These are phyloP conservation scores for Russula abietina DNA, from an alignment of 768 basidiomycete genomes.

Conservation along the genomic window DNA sequence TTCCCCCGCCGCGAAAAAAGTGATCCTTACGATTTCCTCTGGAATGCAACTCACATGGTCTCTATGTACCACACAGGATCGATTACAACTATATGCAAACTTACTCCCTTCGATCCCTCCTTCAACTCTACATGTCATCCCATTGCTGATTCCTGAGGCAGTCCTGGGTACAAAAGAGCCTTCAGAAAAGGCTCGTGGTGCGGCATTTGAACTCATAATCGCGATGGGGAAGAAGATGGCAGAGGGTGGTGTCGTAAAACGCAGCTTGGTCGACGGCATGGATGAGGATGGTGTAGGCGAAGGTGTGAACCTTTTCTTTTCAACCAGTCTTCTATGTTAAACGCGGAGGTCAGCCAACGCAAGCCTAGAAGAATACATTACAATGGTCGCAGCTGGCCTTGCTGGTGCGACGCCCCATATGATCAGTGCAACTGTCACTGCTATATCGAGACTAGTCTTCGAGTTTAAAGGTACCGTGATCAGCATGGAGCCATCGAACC, in stretches of 20 bases:
- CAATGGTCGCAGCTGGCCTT: constrained; percentile 92
- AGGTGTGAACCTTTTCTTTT: constrained; percentile 25
- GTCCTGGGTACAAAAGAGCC: constrained; percentile 96
- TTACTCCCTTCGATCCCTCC: constrained; percentile 66
- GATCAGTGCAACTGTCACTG: constrained; percentile 96
- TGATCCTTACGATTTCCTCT: constrained; percentile 28
- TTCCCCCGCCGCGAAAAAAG: constrained; percentile 82
- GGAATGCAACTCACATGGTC: not conserved
- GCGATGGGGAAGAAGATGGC: constrained; percentile 92
- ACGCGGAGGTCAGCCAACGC: constrained; percentile 46
- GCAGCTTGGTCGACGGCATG: constrained; percentile 75
- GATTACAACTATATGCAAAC: constrained; percentile 65
- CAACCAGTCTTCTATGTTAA: constrained; percentile 3
- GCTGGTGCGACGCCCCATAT: constrained; percentile 93
- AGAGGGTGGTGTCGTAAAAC: constrained; percentile 74
- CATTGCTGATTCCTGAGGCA: constrained; percentile 86
- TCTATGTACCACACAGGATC: constrained; percentile 48
- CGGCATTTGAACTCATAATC: constrained; percentile 86
- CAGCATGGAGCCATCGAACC: not conserved
- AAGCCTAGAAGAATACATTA: constrained; percentile 86
- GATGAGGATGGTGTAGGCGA: constrained; percentile 58
- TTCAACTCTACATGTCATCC: constrained; percentile 73
- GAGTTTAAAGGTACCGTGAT: constrained; percentile 77
- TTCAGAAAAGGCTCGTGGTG: constrained; percentile 83
- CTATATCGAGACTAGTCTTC: constrained; percentile 87